These are phyloP conservation scores for Claviceps capensis DNA, from an alignment of 2,329 filamentous ascomycete species.

Conservation along the genomic window DNA sequence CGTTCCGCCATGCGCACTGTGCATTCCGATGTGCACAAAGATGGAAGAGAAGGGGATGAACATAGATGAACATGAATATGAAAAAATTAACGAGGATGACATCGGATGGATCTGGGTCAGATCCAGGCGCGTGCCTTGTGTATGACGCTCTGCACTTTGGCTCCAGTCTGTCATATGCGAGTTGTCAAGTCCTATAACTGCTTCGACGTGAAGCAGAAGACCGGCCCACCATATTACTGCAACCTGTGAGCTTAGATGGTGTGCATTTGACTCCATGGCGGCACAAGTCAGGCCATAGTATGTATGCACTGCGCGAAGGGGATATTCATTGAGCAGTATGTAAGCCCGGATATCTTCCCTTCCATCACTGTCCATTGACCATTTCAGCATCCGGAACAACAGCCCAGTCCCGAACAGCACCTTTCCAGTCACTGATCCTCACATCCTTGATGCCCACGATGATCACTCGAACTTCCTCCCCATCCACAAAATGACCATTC, in stretches of 20 bases:
- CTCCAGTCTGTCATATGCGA: too few relatives aligned
- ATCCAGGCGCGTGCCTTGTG: too few relatives aligned
- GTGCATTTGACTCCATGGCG: background rate
- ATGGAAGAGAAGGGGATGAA: too few relatives aligned
- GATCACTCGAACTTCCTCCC: conserved; percentile 75
- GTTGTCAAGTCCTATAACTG: too few relatives aligned
- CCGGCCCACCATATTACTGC: background rate
- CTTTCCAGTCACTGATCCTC: conserved; percentile 88
- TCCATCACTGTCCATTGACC: conserved; percentile 26
- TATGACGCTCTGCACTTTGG: too few relatives aligned
- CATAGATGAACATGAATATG: too few relatives aligned
- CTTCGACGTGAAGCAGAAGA: background rate
- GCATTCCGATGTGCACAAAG: too few relatives aligned
- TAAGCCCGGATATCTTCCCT: background rate
- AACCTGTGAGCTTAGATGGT: background rate
- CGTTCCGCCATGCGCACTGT: too few relatives aligned
- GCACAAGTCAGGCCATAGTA: too few relatives aligned
- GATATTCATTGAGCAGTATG: background rate
- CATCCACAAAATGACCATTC: conserved; percentile 57
- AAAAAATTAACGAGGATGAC: too few relatives aligned
- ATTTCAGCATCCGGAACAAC: conserved; percentile 23
- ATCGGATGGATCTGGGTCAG: too few relatives aligned
- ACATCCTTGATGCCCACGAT: conserved; percentile 75
- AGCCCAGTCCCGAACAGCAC: conserved; percentile 71
- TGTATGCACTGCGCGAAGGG: background rate